Base-by-base conservation (phyloP, 1,284 basidiomycete species). In the Chondrostereum purpureum region DNA sequence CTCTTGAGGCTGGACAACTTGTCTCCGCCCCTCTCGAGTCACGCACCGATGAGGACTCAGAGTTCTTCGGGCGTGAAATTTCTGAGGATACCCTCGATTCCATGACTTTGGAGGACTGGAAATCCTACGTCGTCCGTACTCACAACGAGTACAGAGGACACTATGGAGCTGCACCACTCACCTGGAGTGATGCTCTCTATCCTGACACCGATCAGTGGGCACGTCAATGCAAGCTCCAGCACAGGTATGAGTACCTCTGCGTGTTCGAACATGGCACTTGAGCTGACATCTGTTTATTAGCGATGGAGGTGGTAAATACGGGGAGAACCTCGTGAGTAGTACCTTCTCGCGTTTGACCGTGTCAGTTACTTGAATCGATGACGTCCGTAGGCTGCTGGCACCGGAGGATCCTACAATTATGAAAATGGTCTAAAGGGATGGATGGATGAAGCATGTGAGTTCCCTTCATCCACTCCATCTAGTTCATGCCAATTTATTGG, bases 111-210 rank as follows among this genome's bases (percentile, higher is more conserved):
- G 41, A 42, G 1, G 17, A 14, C 12, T 42, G 41, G 41, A 31
- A 42, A 17, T 12, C 21, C 22, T n/a, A 12, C 13, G 41, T 42
- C 14, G 6, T 42, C 16, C 10, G 17, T 3, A 11, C n/a, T 4
- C 41, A 42, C 8, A 42, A 42, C 16, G 41, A 10, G 2, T 13
- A 42, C 3, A 20, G 41, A 14, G 41, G 22, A 18, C 50, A 23
- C 5, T 58, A 55, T 34, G 52, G 53, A 17, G 54, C 55, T 1
- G 10, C 8, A 0, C 44, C 51, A 10, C 27, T 58, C 4, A 46
- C 44, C 4, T 58, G 54, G 50, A 49, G 46, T 31, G 17, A 48
- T 16, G 39, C 36, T 10, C 48, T 58, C 16, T 56, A 53, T 37
- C 20, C 47, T 5, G 44, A 31, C 5, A 46, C 55, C 21, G 34